Evolutionary conservation across 2,329 filamentous ascomycete species (phyloP).

Genomic region (Botrytis aclada): DNA sequence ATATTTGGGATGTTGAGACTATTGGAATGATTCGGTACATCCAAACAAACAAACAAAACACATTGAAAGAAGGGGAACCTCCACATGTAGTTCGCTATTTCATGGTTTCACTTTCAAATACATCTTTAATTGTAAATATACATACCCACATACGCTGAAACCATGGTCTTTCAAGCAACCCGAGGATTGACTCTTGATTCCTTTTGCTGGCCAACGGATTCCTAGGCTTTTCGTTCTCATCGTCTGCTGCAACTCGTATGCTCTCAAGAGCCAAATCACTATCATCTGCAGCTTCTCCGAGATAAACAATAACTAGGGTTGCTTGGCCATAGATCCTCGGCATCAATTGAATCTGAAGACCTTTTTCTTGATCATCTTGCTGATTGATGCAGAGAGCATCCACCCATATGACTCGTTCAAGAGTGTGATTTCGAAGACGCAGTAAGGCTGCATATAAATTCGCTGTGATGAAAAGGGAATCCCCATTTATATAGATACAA

Average conservation of each 20-base stretch:
- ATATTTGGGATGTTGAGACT: background rate
- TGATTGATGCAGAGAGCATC: conserved; percentile 17
- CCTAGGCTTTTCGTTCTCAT: background rate
- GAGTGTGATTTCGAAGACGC: conserved; percentile 16
- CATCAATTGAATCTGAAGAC: conserved; percentile 21
- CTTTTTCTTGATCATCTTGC: conserved; percentile 12
- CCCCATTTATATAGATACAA: conserved; percentile 9
- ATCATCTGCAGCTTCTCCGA: conserved; percentile 20
- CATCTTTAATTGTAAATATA: background rate
- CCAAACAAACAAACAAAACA: background rate
- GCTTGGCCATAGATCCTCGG: conserved; percentile 23
- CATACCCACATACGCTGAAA: conserved; percentile 23
- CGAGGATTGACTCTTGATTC: background rate
- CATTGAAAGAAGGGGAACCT: background rate
- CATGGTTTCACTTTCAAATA: background rate
- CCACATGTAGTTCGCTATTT: background rate
- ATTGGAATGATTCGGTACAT: background rate
- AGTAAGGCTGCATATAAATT: conserved; percentile 18
- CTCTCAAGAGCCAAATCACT: conserved; percentile 11
- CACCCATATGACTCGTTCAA: conserved; percentile 11
- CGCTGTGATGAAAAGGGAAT: conserved; percentile 6
- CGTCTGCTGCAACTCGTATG: conserved; percentile 13
- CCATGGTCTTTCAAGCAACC: conserved; percentile 16
- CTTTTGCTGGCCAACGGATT: background rate
- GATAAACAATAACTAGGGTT: conserved; percentile 22